Conservation (phyloP, 805 yeast species). For the Groenewaldozyma tartarivorans region DNA sequence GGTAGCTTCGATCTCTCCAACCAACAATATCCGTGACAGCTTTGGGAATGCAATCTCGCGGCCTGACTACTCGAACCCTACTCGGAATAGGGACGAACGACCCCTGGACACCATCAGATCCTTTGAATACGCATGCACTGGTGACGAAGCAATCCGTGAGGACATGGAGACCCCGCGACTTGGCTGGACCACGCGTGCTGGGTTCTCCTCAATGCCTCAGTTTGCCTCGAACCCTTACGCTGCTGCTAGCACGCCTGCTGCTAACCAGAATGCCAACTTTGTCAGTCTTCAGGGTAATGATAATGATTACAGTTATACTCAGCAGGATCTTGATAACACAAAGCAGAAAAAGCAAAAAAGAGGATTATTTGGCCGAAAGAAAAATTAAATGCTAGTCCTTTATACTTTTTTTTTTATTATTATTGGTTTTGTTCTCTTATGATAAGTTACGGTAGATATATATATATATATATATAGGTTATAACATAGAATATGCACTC, state of each 20-base stretch:
- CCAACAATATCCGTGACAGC: constrained; percentile 59
- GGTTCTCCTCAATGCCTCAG: constrained; percentile 47
- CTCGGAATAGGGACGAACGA: constrained; percentile 87
- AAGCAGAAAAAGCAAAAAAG: constrained; percentile 61
- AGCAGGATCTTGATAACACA: constrained; percentile 28
- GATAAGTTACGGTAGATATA: neutral
- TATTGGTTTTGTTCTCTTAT: constrained; percentile 1
- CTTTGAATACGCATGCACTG: constrained; percentile 90
- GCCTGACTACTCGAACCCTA: constrained; percentile 88
- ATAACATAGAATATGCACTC: too few species aligned
- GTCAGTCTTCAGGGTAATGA: constrained; percentile 17
- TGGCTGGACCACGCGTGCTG: constrained; percentile 81
- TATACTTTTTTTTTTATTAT: constrained; percentile 1
- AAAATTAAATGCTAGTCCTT: constrained; percentile 24
- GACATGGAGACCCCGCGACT: constrained; percentile 68
- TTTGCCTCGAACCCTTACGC: constrained; percentile 30
- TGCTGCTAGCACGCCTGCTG: constrained; percentile 30
- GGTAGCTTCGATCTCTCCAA: constrained; percentile 38
- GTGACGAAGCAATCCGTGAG: constrained; percentile 70
- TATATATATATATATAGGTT: too few species aligned
- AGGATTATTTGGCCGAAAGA: constrained; percentile 71
- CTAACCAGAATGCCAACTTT: constrained; percentile 18
- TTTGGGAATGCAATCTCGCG: constrained; percentile 73
- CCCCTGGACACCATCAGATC: constrained; percentile 93
- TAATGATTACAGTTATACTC: constrained; percentile 26